Percentiles rank a stretch among this genome's conserved stretches.
phyloP scores from a whole-genome alignment of 257 asterid genomes.

The Primulina eburnea region DNA sequence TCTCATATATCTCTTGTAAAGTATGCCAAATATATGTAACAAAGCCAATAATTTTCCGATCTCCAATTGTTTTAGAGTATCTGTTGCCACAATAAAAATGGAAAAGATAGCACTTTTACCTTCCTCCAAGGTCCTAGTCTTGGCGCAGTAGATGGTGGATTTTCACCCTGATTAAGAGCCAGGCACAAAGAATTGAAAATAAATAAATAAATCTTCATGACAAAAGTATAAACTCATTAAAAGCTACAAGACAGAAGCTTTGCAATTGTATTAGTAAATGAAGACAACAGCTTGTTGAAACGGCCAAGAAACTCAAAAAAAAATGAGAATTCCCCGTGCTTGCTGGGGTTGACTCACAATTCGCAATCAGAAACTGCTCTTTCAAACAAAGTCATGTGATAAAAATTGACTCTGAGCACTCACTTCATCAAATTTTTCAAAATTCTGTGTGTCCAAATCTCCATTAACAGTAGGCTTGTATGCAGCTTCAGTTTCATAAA shows the following conservation, averaged over 20 bases:
- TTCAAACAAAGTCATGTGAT: not conserved
- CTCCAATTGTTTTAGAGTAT: not conserved
- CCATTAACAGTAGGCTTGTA: conserved; percentile 82
- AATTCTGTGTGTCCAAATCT: conserved; percentile 92
- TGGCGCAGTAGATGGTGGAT: conserved; percentile 60
- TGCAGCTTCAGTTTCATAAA: conserved; percentile 96
- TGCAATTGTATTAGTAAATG: not conserved
- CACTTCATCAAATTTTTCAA: conserved; percentile 87
- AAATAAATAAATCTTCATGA: conserved; percentile 1
- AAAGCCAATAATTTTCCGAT: not conserved
- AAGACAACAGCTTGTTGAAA: not conserved
- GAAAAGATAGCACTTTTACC: conserved; percentile 40
- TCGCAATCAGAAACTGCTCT: not conserved
- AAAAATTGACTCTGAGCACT: conserved; percentile 22
- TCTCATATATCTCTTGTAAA: not conserved
- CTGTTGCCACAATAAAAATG: not conserved
- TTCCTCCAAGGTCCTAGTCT: conserved; percentile 98
- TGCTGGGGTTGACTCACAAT: not conserved
- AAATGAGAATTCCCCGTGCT: not conserved
- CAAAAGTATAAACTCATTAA: not conserved
- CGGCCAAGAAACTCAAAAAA: not conserved
- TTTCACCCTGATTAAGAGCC: conserved; percentile 52
- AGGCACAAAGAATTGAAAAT: conserved; percentile 12
- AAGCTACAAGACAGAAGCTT: not conserved
- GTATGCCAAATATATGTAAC: not conserved